Percentiles rank a stretch among this genome's conserved stretches.
Conservation (phyloP, 2,329 filamentous ascomycete species). For the Penicillium sp. region DNA sequence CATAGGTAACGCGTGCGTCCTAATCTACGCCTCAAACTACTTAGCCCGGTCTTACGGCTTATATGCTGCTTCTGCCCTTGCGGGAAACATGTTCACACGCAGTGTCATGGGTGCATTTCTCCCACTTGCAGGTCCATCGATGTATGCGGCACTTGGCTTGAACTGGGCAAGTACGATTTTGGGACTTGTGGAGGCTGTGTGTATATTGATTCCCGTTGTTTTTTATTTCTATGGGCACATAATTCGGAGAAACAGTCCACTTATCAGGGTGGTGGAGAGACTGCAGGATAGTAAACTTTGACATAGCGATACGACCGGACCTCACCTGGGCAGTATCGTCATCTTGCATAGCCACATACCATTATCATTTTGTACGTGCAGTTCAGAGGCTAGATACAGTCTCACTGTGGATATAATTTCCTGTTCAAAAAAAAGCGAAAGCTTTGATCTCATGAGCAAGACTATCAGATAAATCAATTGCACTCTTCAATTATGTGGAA, state of each 20-base stretch:
- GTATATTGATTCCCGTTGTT: constrained; percentile 73
- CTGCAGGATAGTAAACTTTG: background rate
- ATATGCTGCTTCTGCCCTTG: constrained; percentile 74
- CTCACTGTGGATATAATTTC: background rate
- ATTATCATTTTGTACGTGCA: too few relatives aligned
- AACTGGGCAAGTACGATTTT: constrained; percentile 76
- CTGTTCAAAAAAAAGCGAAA: background rate
- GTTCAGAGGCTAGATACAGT: background rate
- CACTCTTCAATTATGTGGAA: background rate
- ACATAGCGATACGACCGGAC: too few relatives aligned
- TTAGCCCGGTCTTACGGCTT: constrained; percentile 73
- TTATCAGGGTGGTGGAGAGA: constrained; percentile 41
- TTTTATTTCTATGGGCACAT: constrained; percentile 63
- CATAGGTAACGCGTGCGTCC: constrained; percentile 68
- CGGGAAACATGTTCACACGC: constrained; percentile 70
- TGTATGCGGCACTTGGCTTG: constrained; percentile 67
- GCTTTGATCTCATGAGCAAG: too few relatives aligned
- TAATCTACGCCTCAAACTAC: constrained; percentile 78
- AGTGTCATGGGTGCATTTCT: constrained; percentile 68
- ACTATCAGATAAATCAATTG: too few relatives aligned
- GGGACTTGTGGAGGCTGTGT: constrained; percentile 65
- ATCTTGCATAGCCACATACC: too few relatives aligned
- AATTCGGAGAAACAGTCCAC: constrained; percentile 53
- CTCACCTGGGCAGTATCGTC: too few relatives aligned
- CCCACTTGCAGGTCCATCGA: constrained; percentile 68